Evolutionary conservation across 2,329 filamentous ascomycete genomes (phyloP), one percentile per base, ranked within the genome.

Genomic region (Sporothrix curviconia): DNA sequence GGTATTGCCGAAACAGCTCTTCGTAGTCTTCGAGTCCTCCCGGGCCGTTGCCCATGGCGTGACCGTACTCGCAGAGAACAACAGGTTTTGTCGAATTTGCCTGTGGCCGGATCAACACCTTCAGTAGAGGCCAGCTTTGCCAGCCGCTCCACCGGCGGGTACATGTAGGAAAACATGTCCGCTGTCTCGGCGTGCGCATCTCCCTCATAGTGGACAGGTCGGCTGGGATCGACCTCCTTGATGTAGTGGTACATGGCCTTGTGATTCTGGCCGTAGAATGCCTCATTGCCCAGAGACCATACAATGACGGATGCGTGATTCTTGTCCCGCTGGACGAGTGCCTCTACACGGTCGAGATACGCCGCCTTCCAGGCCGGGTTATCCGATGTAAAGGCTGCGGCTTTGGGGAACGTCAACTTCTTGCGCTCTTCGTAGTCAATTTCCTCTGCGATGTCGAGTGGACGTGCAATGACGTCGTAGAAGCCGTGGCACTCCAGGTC

Each of bases 11-110:
- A 71, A 89, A 90, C 0, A 78, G 76, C 40, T 83, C 74, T 50
- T 86, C 75, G 59, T 90, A 90, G 60, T 89, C 86, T 59, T 85
- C 78, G 11, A 90, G 74, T 34, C 80, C 81, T 1, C 87, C 86
- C 0, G 87, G 87, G 0, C 85, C 86, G 64, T 89, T 90, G 6
- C 87, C 87, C 86, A 90, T 89, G 1, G 87, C 85, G 64, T 82
- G 79, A 0, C 69, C 78, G 59, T 80, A 82, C 61, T 84, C 80
- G 64, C 78, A 82, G 3, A 82, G 74, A 1, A 87, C 72, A 1
- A 87, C 70, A 0, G 83, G 83, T 69, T 87, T n/a, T 82, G 3
- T 75, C 70, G 17, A 71, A 80, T 14, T 68, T 70, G 46, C 75
- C 76, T 49, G 77, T 71, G 17, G 47, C 22, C 12, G 67, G 67